Percentiles rank a stretch among this genome's conserved stretches.
phyloP scores from a whole-genome alignment of 257 asterid genomes.

The Dorcoceras hygrometricum region DNA sequence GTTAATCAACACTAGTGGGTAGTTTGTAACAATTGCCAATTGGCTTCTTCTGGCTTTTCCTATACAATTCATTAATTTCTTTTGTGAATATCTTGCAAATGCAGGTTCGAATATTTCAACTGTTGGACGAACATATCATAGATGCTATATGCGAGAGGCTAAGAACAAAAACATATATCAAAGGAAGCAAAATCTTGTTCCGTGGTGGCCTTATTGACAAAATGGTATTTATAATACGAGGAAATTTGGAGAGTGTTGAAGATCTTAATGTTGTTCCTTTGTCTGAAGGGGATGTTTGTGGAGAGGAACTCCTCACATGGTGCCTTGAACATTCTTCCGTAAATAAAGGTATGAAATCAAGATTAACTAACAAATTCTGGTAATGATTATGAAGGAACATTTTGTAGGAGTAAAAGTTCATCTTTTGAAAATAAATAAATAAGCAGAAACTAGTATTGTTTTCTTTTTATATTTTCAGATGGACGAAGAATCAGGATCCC shows the following conservation, averaged over 20 bases:
- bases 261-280: slow-evolving; percentile 53
- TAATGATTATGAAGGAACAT: not conserved
- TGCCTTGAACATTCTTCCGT: slow-evolving; percentile 90
- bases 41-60: not conserved
- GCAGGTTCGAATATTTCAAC: slow-evolving; percentile 79
- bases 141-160: slow-evolving; percentile 89
- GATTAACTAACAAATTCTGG: too few relatives aligned
- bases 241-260: slow-evolving; percentile 64
- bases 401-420: not conserved
- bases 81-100: slow-evolving; percentile 2
- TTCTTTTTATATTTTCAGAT: slow-evolving; percentile 36
- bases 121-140: slow-evolving; percentile 72
- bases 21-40: not conserved
- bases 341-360: slow-evolving; percentile 48
- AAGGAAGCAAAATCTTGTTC: slow-evolving; percentile 61
- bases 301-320: slow-evolving; percentile 97
- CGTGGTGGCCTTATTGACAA: slow-evolving; percentile 76
- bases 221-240: slow-evolving; percentile 90
- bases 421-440: not conserved
- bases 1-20: not conserved
- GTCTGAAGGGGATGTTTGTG: slow-evolving; percentile 78
- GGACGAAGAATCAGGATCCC: slow-evolving; percentile 58
- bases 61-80: not conserved
- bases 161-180: slow-evolving; percentile 70
- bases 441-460: not conserved